These are phyloP conservation scores for Gymnopilus dilepis DNA, from an alignment of 768 basidiomycete species.

Conservation along the genomic window DNA sequence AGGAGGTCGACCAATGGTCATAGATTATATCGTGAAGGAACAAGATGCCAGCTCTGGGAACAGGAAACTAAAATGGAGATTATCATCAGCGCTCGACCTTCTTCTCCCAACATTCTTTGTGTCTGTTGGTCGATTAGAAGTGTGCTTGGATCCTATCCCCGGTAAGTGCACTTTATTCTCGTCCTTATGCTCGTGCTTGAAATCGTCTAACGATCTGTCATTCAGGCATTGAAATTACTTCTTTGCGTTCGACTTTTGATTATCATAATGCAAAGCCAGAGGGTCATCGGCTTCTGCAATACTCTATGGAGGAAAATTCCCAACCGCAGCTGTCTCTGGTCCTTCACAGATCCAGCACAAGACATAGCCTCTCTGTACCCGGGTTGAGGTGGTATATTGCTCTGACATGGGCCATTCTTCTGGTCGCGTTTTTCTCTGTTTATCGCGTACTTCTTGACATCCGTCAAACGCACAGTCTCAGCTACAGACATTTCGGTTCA, in stretches of 20 bases:
- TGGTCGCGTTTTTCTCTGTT: conserved; percentile 31
- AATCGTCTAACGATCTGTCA: conserved; percentile 12
- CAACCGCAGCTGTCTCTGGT: conserved; percentile 56
- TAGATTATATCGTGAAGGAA: conserved; percentile 68
- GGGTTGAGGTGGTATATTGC: conserved; percentile 27
- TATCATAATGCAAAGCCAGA: conserved; percentile 48
- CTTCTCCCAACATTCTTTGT: conserved; percentile 75
- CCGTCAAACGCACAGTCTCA: conserved; percentile 29
- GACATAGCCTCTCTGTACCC: conserved; percentile 16
- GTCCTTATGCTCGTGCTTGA: conserved; percentile 11
- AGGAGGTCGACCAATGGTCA: conserved; percentile 56
- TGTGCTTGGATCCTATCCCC: conserved; percentile 54
- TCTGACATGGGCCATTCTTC: conserved; percentile 36
- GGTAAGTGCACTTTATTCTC: conserved; percentile 46
- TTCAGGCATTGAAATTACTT: conserved; percentile 47
- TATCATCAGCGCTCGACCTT: conserved; percentile 40
- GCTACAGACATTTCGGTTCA: conserved; percentile 31
- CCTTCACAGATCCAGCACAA: conserved; percentile 27
- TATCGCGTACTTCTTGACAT: conserved; percentile 35
- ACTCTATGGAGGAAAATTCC: conserved; percentile 61
- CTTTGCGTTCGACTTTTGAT: conserved; percentile 59
- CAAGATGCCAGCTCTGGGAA: conserved; percentile 26
- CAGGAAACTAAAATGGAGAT: conserved; percentile 43
- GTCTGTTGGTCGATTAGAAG: conserved; percentile 71
- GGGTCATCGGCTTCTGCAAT: conserved; percentile 59